Conservation (phyloP, 2,329 filamentous ascomycete genomes). For the Claviceps monticola region DNA sequence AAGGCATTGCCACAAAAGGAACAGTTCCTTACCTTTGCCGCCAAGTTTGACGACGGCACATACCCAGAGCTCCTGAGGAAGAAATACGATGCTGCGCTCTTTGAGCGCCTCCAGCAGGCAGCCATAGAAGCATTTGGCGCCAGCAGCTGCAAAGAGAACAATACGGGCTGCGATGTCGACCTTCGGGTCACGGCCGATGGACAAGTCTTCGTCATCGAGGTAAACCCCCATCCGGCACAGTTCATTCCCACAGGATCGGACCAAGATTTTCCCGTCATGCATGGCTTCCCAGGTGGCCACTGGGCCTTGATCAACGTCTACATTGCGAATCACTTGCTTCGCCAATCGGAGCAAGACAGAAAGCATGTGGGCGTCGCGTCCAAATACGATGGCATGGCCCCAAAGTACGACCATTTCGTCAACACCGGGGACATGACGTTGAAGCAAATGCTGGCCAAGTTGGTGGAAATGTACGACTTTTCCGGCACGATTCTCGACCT, state of each 20-base stretch:
- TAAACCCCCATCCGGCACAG: neutral
- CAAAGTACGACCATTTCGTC: neutral
- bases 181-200: neutral
- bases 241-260: neutral
- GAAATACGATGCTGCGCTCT: neutral
- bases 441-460: neutral
- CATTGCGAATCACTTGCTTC: neutral
- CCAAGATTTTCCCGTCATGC: neutral
- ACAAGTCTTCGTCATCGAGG: slow-evolving; percentile 1
- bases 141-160: neutral
- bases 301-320: neutral
- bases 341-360: neutral
- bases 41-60: neutral
- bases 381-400: neutral
- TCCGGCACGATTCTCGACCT: neutral
- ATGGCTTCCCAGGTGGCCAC: neutral
- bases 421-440: neutral
- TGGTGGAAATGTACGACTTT: neutral
- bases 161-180: neutral
- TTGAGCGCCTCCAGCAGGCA: neutral
- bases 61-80: neutral
- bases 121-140: neutral
- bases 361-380: neutral
- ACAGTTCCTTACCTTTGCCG: neutral
- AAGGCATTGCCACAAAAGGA: neutral